A percentile compares a stretch with the other conserved stretches of the same genome.
phyloP scores from a whole-genome alignment of 768 basidiomycete genomes.

The Russula abietina region DNA sequence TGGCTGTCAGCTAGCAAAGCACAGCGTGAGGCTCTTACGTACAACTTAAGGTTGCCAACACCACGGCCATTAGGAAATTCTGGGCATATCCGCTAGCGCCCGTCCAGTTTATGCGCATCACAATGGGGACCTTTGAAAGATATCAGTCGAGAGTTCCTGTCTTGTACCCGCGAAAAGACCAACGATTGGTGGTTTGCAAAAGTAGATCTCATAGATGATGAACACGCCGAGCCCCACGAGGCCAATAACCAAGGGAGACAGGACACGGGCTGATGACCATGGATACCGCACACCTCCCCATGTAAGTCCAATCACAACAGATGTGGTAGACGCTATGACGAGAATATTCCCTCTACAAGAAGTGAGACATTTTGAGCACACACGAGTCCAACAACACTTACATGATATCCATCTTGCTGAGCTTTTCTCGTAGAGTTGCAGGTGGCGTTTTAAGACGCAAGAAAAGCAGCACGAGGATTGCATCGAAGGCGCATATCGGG shows the following conservation, averaged over 20 bases:
- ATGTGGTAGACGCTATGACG: conserved; percentile 31
- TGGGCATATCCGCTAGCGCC: conserved; percentile 34
- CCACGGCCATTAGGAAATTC: conserved; percentile 29
- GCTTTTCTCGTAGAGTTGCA: too few relatives aligned
- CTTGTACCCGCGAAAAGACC: conserved; percentile 6
- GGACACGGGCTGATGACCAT: conserved; percentile 37
- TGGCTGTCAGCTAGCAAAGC: too few relatives aligned
- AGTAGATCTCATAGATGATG: too few relatives aligned
- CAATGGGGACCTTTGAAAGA: conserved; percentile 32
- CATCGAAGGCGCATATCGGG: conserved; percentile 29
- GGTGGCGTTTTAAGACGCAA: conserved; percentile 34
- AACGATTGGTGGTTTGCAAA: conserved; percentile 37
- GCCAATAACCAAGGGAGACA: conserved; percentile 40
- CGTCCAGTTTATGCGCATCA: conserved; percentile 34
- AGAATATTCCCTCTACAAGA: conserved; percentile 34
- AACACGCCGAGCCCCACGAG: conserved; percentile 32
- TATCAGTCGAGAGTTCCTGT: neutral
- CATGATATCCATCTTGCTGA: too few relatives aligned
- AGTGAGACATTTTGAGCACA: neutral
- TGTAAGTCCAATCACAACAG: conserved; percentile 32
- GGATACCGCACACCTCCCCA: too few relatives aligned
- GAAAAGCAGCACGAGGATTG: conserved; percentile 29
- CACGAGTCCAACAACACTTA: conserved; percentile 4
- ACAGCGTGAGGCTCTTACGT: too few relatives aligned
- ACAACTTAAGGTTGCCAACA: too few relatives aligned